Evolutionary conservation across 192 early-diverging fungal genomes (phyloP).

Genomic region (Spizellomyces sp.): DNA sequence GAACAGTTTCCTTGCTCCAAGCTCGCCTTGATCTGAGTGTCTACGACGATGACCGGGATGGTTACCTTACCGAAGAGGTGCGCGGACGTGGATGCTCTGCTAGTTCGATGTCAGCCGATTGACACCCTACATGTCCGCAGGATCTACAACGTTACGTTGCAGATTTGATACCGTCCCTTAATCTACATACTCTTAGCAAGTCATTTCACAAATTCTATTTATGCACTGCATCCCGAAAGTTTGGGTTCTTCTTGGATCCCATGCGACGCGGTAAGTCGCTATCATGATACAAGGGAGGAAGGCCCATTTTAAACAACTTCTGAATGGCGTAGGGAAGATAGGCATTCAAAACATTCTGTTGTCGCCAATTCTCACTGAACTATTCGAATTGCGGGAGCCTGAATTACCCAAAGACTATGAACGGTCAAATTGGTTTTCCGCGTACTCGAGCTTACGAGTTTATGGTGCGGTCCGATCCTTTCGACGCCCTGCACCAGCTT

Average conservation of each 20-base stretch:
- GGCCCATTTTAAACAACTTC: not conserved
- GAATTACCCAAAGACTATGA: constrained; percentile 42
- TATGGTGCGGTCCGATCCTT: constrained; percentile 30
- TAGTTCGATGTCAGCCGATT: not conserved
- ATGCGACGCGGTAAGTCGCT: constrained; percentile 37
- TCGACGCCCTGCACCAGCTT: not conserved
- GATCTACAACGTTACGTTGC: constrained; percentile 47
- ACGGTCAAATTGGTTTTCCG: constrained; percentile 56
- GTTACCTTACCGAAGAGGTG: constrained; percentile 48
- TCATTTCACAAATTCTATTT: constrained; percentile 50
- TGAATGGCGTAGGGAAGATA: constrained; percentile 37
- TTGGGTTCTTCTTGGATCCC: constrained; percentile 57
- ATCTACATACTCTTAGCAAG: constrained; percentile 35
- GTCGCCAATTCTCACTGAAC: constrained; percentile 54
- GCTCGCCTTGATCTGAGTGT: constrained; percentile 44
- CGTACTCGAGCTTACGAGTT: constrained; percentile 39
- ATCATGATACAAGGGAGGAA: not conserved
- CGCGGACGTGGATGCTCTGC: not conserved
- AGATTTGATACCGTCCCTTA: constrained; percentile 51
- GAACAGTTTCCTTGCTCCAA: constrained; percentile 48
- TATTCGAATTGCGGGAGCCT: constrained; percentile 56
- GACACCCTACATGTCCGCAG: not conserved
- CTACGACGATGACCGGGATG: constrained; percentile 52
- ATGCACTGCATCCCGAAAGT: constrained; percentile 53
- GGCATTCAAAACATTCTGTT: constrained; percentile 52